Evolutionary conservation across 352 stramenopile species (phyloP).

Genomic region (Chrysophaeum taylorii): DNA sequence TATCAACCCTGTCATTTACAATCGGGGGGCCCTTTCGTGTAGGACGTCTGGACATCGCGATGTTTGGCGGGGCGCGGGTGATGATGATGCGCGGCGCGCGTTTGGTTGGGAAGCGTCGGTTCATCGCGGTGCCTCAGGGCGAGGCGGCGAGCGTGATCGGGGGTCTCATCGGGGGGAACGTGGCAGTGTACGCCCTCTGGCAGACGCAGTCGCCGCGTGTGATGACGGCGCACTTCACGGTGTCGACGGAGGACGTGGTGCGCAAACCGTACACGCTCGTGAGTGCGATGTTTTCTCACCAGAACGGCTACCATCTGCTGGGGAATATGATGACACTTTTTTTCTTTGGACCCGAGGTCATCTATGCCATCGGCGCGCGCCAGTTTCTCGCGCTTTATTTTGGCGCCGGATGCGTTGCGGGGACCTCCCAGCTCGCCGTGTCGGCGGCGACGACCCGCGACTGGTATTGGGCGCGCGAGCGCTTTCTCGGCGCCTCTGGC

Average conservation of each 20-base stretch:
- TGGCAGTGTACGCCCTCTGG: background rate
- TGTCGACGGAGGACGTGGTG: background rate
- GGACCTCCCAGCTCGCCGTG: background rate
- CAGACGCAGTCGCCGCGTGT: background rate
- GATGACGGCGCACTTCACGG: conserved; percentile 2
- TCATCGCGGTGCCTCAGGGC: conserved; percentile 1
- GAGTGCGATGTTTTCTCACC: background rate
- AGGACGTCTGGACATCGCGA: too few relatives aligned
- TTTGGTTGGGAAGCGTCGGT: background rate
- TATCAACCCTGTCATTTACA: too few relatives aligned
- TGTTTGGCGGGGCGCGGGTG: too few relatives aligned
- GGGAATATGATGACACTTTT: conserved; percentile 12
- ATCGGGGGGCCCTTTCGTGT: too few relatives aligned
- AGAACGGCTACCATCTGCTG: background rate
- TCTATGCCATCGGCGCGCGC: background rate
- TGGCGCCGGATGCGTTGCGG: background rate
- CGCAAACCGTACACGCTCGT: background rate
- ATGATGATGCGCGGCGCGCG: too few relatives aligned
- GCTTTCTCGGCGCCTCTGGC: background rate
- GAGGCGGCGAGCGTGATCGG: conserved; percentile 2
- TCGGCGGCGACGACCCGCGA: background rate
- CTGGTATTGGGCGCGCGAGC: background rate
- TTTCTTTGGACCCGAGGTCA: conserved; percentile 13
- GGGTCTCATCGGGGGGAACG: conserved; percentile 2
- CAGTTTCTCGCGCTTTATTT: background rate